Evolutionary conservation across 169 alveolate genomes (phyloP).

Genomic region (Prorocentrum cordatum): DNA sequence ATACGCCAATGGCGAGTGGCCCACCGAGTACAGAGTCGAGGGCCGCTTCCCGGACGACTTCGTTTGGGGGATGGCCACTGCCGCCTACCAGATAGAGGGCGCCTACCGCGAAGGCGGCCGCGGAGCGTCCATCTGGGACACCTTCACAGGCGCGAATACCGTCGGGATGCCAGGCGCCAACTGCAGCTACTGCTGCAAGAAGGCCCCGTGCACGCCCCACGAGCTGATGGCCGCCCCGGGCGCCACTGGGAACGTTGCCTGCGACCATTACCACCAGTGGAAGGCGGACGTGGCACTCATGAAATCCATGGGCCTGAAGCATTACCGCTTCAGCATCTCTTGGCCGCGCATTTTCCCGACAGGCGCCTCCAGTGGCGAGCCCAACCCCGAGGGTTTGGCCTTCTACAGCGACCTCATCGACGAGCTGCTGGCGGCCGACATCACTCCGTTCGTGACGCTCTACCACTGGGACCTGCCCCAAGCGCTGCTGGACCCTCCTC

Average conservation of each 20-base stretch:
- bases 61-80: constrained; percentile 44
- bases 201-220: constrained; percentile 45
- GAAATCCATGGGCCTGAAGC: constrained; percentile 69
- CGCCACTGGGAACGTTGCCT: constrained; percentile 74
- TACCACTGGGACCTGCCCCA: constrained; percentile 74
- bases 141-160: constrained; percentile 18
- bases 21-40: background rate
- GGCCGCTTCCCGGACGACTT: constrained; percentile 24
- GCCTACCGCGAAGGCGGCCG: constrained; percentile 66
- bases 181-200: constrained; percentile 44
- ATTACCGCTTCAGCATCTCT: constrained; percentile 69
- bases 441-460: constrained; percentile 73
- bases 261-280: constrained; percentile 71
- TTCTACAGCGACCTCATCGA: constrained; percentile 16
- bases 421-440: constrained; percentile 33
- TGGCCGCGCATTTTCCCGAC: constrained; percentile 73
- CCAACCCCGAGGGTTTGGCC: background rate
- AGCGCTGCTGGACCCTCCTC: constrained; percentile 43
- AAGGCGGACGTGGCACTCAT: constrained; percentile 67
- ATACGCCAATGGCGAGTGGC: constrained; percentile 24
- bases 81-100: constrained; percentile 42
- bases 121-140: constrained; percentile 73
- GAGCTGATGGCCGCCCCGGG: constrained; percentile 39
- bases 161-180: constrained; percentile 30
- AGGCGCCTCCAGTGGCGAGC: constrained; percentile 25